Conservation (phyloP, 176 grass and related monocot genomes). For the Zoysia pacifica region DNA sequence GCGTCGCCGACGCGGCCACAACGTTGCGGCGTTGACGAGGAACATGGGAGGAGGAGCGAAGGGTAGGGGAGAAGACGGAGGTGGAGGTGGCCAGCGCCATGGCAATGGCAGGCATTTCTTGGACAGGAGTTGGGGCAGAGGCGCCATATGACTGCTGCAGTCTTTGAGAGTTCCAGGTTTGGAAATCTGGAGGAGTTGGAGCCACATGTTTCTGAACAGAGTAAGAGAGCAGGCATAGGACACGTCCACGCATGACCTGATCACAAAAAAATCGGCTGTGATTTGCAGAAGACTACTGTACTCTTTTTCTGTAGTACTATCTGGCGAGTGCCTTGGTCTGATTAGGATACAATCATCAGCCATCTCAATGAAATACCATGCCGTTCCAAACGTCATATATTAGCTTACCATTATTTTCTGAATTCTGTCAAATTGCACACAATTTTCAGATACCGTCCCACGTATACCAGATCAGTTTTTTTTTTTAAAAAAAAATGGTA, state of each 20-base stretch:
- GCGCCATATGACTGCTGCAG: conserved; percentile 13
- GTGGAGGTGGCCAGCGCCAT: conserved; percentile 36
- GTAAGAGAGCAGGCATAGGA: conserved; percentile 25
- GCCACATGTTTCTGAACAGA: conserved; percentile 28
- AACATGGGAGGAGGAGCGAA: neutral
- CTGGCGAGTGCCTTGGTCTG: neutral
- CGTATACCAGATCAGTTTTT: neutral
- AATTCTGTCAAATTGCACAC: neutral
- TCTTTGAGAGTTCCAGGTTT: neutral
- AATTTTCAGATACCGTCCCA: neutral
- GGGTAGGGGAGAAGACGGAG: neutral
- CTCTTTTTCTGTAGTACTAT: neutral
- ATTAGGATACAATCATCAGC: neutral
- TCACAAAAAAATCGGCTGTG: neutral
- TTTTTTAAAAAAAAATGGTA: neutral
- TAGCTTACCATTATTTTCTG: neutral
- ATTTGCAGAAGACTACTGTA: neutral
- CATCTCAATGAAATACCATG: neutral
- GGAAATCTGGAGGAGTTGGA: conserved; percentile 13
- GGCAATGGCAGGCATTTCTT: conserved; percentile 12
- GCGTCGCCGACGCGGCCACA: conserved; percentile 5
- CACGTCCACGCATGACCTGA: conserved; percentile 35
- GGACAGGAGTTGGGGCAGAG: neutral
- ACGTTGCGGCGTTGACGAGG: neutral
- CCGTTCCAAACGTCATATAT: neutral